These are phyloP conservation scores for Tephrocybe sp. DNA, from an alignment of 768 basidiomycete species.

Conservation along the genomic window DNA sequence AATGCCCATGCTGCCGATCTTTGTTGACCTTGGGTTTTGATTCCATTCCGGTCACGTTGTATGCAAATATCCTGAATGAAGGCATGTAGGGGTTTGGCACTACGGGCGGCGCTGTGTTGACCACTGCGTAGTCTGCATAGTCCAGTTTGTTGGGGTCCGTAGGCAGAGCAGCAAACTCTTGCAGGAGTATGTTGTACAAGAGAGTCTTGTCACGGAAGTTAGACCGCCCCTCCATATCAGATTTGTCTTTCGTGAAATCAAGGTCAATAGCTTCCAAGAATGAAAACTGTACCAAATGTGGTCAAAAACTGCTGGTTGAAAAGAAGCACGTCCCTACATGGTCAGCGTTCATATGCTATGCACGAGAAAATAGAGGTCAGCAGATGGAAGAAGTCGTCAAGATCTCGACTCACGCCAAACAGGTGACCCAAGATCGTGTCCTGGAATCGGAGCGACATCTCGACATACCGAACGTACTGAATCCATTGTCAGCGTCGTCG, in stretches of 20 bases:
- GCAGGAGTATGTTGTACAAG: conserved; percentile 57
- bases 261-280: conserved; percentile 58
- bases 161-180: conserved; percentile 67
- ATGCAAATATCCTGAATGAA: conserved; percentile 76
- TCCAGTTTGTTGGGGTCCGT: conserved; percentile 48
- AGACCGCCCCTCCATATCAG: not conserved
- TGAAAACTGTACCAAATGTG: conserved; percentile 42
- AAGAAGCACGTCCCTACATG: conserved; percentile 43
- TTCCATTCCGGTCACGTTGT: conserved; percentile 59
- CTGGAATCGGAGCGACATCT: conserved; percentile 79
- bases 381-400: conserved; percentile 22
- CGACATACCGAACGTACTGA: conserved; percentile 66
- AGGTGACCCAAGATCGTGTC: conserved; percentile 88
- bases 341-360: conserved; percentile 83
- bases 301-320: conserved; percentile 5
- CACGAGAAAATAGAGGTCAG: conserved; percentile 17
- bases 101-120: conserved; percentile 80
- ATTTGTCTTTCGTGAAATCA: conserved; percentile 34
- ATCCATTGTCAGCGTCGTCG: conserved; percentile 14
- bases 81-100: conserved; percentile 89
- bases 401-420: conserved; percentile 62
- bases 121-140: conserved; percentile 66
- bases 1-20: conserved; percentile 46
- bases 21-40: conserved; percentile 29
- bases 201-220: conserved; percentile 21